Base-by-base conservation (phyloP, 1,139 yeast species). In the Yarrowia galli region DNA sequence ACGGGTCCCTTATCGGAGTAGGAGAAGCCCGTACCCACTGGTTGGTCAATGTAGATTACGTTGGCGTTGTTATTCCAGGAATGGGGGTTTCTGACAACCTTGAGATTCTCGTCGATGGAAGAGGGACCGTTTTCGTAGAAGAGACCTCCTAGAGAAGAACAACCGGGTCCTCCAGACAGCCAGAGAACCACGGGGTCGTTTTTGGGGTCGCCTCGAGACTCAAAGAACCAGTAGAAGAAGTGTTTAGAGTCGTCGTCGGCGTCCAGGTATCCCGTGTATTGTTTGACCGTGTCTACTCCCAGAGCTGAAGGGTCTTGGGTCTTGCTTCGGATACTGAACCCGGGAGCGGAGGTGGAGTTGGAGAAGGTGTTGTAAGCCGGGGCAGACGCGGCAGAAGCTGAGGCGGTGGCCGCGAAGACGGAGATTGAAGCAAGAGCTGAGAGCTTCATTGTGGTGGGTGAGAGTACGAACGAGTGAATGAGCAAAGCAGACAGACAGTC, bases 221-320 rank as follows among this genome's bases (percentile, higher is more conserved):
- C 92, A 71, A 87, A 88, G 73, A 87, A 86, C 89, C 91, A 91
- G 79, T 87, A 91, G 78, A 91, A 91, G 75, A 89, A 87, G 77
- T 90, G 96, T 78, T 90, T 91, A 74, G 89, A 95, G 12, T 89
- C 96, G 73, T 89, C 91, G 67, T 88, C 92, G 38, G 87, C 84
- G 74, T 88, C 92, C 73, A 87, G 81, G 75, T 88, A 88, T 36
- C 92, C 92, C 18, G 89, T 82, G 72, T 83, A 86, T 74, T 89
- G 93, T 86, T 71, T 71, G 53, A 76, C 78, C 15, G 69, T 66
- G 70, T 78, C 80, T 53, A 77, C 71, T 15, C 75, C 75, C 5
- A 78, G 72, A 13, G 68, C 61, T 10, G 67, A 51, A 0, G 80
- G 79, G 61, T 73, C 72, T 23, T 54, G 61, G 13, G 28, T n/a